These are phyloP conservation scores for Apiotrichum siamense DNA, from an alignment of 1,284 basidiomycete species.

Conservation along the genomic window DNA sequence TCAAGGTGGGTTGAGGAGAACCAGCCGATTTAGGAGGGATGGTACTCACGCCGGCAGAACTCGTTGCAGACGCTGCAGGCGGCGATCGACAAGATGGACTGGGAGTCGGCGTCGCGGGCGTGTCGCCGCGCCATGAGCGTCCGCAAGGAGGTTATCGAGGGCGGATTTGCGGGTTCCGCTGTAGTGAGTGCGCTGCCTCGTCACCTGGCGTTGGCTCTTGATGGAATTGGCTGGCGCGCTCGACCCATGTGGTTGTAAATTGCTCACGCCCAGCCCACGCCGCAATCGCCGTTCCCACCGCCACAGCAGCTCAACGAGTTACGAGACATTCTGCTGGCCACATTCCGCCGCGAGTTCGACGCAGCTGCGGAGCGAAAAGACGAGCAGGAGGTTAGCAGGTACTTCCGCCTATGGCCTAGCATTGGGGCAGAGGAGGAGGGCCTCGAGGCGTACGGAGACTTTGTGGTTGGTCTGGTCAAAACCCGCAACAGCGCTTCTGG, in stretches of 20 bases:
- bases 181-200: conserved; percentile 59
- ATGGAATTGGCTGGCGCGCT: neutral
- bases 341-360: conserved; percentile 73
- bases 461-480: conserved; percentile 84
- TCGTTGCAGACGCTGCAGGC: conserved; percentile 68
- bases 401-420: conserved; percentile 93
- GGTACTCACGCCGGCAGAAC: conserved; percentile 52
- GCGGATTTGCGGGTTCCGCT: conserved; percentile 76
- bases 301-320: conserved; percentile 71
- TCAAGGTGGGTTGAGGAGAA: conserved; percentile 58
- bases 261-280: conserved; percentile 62
- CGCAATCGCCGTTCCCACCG: conserved; percentile 79
- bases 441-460: conserved; percentile 85
- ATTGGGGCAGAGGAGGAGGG: conserved; percentile 79
- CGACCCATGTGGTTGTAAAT: too few relatives aligned
- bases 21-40: conserved; percentile 10
- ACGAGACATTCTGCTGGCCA: conserved; percentile 65
- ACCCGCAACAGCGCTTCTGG: conserved; percentile 66
- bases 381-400: conserved; percentile 81
- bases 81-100: conserved; percentile 79
- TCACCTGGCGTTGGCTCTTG: too few relatives aligned
- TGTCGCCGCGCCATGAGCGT: conserved; percentile 85
- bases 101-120: conserved; percentile 88
- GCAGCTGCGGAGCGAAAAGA: conserved; percentile 68
- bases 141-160: conserved; percentile 67